Base-by-base conservation (phyloP, 306 rosid genomes). In the Ochetophila trinervis region DNA sequence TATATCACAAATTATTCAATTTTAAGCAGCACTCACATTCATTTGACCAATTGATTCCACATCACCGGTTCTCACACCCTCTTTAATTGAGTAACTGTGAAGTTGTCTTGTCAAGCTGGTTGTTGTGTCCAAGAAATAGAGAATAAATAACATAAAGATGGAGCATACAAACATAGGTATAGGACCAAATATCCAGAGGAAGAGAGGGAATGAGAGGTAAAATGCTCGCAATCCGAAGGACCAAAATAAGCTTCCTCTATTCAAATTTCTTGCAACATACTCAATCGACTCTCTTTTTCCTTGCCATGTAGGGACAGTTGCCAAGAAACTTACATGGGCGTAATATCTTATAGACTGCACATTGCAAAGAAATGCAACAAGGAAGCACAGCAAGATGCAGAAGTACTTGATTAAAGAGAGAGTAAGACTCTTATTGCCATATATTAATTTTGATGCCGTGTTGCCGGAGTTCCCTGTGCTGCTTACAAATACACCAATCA, bases 181-280 rank as follows among this genome's bases (percentile, higher is more conserved):
- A 21, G 98, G 90, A 0, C 96, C 96, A 69, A 85, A 89, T 37
- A 88, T 87, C 98, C 92, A 91, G 5, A 91, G 88, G 84, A 91
- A 82, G 85, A 86, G 86, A 47, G 95, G 83, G 67, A 91, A 87
- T 24, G 98, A 91, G 42, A 91, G 37, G 75, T 87, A 89, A 73
- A 88, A 88, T 20, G 98, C 90, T 74, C 96, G 65, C 69, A 88
- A 63, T 51, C 98, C 96, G 0, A 91, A 78, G 18, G 96, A 88
- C 95, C 98, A 89, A 64, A 86, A 78, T 65, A 67, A 13, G 63
- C 95, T 85, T 53, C 90, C 98, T 16, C 88, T 80, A 21, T 89
- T 91, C 87, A 91, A 76, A 53, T 74, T 83, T 74, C 83, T 79
- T 0, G 83, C 77, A 52, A 85, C 81, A 2, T 89, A 80, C 61